These are phyloP conservation scores for Plasmodium fragile DNA, from an alignment of 169 alveolate genomes.

Conservation along the genomic window DNA sequence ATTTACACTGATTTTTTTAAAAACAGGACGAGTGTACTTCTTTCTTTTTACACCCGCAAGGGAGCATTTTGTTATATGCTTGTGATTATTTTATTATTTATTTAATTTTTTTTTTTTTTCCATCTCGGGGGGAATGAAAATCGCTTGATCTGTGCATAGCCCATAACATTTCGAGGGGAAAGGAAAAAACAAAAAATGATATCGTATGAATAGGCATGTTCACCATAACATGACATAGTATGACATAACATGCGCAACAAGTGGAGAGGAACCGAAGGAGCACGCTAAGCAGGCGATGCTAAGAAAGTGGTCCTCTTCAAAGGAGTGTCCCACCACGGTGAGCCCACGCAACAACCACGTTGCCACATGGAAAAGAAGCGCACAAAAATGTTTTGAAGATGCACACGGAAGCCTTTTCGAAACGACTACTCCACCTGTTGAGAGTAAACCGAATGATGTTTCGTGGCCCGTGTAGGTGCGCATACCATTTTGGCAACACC, in stretches of 20 bases:
- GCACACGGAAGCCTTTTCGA: neutral
- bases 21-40: neutral
- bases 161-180: neutral
- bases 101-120: no score
- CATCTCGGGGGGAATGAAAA: neutral
- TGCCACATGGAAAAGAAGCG: neutral
- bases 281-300: neutral
- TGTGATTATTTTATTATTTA: neutral
- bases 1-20: no score
- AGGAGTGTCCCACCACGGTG: neutral
- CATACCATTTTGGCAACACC: neutral
- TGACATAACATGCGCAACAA: neutral
- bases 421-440: neutral
- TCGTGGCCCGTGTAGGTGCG: neutral
- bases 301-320: neutral
- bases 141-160: neutral
- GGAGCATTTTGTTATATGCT: neutral
- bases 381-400: neutral
- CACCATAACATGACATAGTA: neutral
- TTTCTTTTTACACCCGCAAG: neutral
- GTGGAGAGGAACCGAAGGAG: neutral
- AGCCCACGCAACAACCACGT: neutral
- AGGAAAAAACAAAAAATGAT: neutral
- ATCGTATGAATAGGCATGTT: neutral
- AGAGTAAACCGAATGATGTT: neutral